phyloP scores from a whole-genome alignment of 345 rosid species.

The Eucalyptus marginata region DNA sequence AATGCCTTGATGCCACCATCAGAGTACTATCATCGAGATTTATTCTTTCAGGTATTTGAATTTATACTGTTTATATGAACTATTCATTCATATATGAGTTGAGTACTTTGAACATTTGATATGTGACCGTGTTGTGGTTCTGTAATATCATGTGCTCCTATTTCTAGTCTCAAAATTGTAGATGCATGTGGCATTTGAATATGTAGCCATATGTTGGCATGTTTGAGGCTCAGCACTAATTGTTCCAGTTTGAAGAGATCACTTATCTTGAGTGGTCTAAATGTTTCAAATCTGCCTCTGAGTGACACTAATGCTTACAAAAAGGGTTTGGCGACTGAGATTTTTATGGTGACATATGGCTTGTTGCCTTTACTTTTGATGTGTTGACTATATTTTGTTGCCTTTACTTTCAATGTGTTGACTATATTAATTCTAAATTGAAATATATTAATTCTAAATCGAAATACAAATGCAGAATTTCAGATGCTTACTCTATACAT shows the following conservation, averaged over 20 bases:
- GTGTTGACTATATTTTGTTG: background rate
- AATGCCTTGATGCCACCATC: conserved; percentile 90
- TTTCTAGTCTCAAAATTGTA: background rate
- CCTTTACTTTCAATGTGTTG: no score
- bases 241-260: background rate
- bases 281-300: background rate
- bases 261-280: background rate
- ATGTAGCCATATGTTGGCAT: background rate
- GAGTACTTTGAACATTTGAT: background rate
- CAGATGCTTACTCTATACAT: background rate
- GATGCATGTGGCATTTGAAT: background rate
- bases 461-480: background rate
- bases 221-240: background rate
- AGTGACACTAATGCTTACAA: background rate
- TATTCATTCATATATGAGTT: background rate
- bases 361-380: background rate
- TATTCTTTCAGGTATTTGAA: conserved; percentile 72
- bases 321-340: background rate
- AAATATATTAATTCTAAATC: background rate
- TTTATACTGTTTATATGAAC: background rate
- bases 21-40: conserved; percentile 67
- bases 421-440: background rate
- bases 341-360: background rate
- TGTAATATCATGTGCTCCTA: background rate
- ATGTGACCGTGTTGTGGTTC: background rate